Percentiles rank a stretch among this genome's conserved stretches.
Evolutionary conservation across 352 stramenopile species (phyloP).

Genomic region (Globisporangium splendens): DNA sequence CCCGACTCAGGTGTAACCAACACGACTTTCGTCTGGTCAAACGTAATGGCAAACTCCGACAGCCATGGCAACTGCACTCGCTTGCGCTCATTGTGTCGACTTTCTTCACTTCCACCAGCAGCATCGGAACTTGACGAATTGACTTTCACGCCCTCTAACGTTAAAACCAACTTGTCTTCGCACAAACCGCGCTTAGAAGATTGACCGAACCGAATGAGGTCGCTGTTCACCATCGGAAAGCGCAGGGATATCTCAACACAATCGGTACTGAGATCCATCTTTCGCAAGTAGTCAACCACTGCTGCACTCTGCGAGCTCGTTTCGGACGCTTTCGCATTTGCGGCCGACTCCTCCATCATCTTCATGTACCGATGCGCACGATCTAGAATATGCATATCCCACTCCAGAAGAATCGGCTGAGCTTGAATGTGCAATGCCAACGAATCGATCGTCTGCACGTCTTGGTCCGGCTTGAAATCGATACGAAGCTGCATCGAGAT

Average conservation of each 20-base stretch:
- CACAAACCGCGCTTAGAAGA: slow-evolving; percentile 77
- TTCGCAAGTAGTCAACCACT: slow-evolving; percentile 34
- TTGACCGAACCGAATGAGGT: slow-evolving; percentile 74
- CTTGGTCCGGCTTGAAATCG: slow-evolving; percentile 41
- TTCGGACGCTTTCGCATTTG: slow-evolving; percentile 14
- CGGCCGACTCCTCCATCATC: slow-evolving; percentile 55
- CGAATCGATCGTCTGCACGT: slow-evolving; percentile 25
- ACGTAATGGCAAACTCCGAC: slow-evolving; percentile 56
- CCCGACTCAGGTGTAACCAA: slow-evolving; percentile 49
- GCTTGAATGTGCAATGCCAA: slow-evolving; percentile 62
- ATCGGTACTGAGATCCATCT: slow-evolving; percentile 67
- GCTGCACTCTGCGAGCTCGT: slow-evolving; percentile 8
- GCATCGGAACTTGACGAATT: slow-evolving; percentile 16
- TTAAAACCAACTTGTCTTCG: slow-evolving; percentile 76
- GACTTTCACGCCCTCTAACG: slow-evolving; percentile 62
- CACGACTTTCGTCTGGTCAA: slow-evolving; percentile 43
- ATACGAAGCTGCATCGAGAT: slow-evolving; percentile 66
- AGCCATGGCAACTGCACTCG: slow-evolving; percentile 49
- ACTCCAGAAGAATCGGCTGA: slow-evolving; percentile 78
- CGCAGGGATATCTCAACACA: slow-evolving; percentile 67
- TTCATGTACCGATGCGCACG: slow-evolving; percentile 69
- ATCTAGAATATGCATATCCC: slow-evolving; percentile 86
- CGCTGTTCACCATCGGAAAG: slow-evolving; percentile 83
- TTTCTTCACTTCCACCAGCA: slow-evolving; percentile 10
- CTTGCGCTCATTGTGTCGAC: slow-evolving; percentile 1